A percentile compares a stretch with the other conserved stretches of the same genome.
These are phyloP conservation scores for Penicillium bovifimosum DNA, from an alignment of 495 filamentous ascomycete genomes.

Conservation along the genomic window DNA sequence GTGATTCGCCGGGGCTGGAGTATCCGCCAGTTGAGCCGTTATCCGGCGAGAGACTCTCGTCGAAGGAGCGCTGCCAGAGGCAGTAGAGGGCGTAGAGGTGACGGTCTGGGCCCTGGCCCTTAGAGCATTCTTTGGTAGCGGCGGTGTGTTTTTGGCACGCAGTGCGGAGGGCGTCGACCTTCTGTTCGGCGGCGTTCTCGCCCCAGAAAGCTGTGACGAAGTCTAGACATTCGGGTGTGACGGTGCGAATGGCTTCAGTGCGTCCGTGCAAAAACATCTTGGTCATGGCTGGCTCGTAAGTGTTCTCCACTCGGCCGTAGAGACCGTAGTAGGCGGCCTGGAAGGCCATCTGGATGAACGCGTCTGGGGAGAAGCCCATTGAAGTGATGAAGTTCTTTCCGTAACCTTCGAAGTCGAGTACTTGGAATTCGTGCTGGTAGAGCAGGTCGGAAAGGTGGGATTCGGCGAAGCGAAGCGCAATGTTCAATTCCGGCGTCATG, in stretches of 20 bases:
- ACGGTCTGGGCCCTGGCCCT: slow-evolving; percentile 86
- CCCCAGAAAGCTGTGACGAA: slow-evolving; percentile 95
- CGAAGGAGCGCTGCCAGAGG: slow-evolving; percentile 86
- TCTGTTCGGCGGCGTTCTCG: slow-evolving; percentile 73
- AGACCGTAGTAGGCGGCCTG: slow-evolving; percentile 98
- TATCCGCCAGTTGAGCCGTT: slow-evolving; percentile 52
- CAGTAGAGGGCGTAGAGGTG: slow-evolving; percentile 93
- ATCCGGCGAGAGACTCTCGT: slow-evolving; percentile 59
- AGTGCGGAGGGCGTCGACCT: slow-evolving; percentile 76
- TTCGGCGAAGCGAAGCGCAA: slow-evolving; percentile 91
- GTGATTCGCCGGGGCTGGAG: slow-evolving; percentile 43
- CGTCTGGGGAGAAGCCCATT: slow-evolving; percentile 94
- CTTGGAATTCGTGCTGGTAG: slow-evolving; percentile 92
- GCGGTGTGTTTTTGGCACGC: slow-evolving; percentile 77
- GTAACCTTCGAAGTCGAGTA: slow-evolving; percentile 81
- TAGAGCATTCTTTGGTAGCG: slow-evolving; percentile 81
- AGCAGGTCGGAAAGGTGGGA: slow-evolving; percentile 91
- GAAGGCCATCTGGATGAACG: slow-evolving; percentile 98
- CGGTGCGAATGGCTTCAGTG: slow-evolving; percentile 87
- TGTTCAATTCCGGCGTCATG: slow-evolving; percentile 86
- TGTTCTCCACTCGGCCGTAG: slow-evolving; percentile 89
- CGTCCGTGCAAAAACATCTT: slow-evolving; percentile 89
- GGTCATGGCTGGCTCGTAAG: slow-evolving; percentile 98
- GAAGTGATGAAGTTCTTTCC: slow-evolving; percentile 98
- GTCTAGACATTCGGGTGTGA: slow-evolving; percentile 71